Percentiles rank a stretch among this genome's conserved stretches.
Conservation (phyloP, 2,329 filamentous ascomycete genomes). For the Tolypocladium pustulatum region DNA sequence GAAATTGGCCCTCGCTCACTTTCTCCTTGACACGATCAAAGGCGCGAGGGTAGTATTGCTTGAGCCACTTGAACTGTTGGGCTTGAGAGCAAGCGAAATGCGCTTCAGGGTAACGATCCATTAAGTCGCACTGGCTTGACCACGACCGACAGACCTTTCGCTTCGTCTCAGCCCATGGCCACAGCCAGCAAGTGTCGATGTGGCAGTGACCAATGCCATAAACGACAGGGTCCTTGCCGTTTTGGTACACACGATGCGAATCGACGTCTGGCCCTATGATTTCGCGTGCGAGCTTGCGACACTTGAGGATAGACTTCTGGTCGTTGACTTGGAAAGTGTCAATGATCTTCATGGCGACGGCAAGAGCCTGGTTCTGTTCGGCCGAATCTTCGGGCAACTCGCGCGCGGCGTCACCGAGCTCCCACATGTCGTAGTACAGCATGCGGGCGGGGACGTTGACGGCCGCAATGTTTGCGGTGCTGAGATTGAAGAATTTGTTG, state of each 20-base stretch:
- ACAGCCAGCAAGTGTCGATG: slow-evolving; percentile 97
- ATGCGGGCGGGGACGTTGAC: slow-evolving; percentile 78
- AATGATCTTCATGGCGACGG: slow-evolving; percentile 80
- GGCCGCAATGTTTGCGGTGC: slow-evolving; percentile 74
- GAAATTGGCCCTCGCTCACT: slow-evolving; percentile 82
- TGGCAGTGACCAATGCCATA: slow-evolving; percentile 93
- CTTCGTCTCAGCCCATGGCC: slow-evolving; percentile 97
- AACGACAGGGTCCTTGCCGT: slow-evolving; percentile 63
- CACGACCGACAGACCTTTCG: slow-evolving; percentile 92
- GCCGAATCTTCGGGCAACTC: slow-evolving; percentile 85
- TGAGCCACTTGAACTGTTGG: slow-evolving; percentile 97
- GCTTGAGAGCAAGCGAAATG: slow-evolving; percentile 89
- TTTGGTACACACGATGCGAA: slow-evolving; percentile 74
- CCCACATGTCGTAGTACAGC: slow-evolving; percentile 89
- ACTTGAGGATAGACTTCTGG: slow-evolving; percentile 66
- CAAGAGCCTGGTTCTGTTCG: slow-evolving; percentile 77
- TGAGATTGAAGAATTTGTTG: slow-evolving; percentile 69
- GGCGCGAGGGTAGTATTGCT: slow-evolving; percentile 75
- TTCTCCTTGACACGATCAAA: slow-evolving; percentile 87
- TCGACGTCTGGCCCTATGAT: slow-evolving; percentile 77
- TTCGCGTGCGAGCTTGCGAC: slow-evolving; percentile 70
- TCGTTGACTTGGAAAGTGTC: slow-evolving; percentile 77
- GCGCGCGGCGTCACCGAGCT: slow-evolving; percentile 82
- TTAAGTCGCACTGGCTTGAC: slow-evolving; percentile 91
- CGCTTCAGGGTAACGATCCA: slow-evolving; percentile 91